Evolutionary conservation across 805 yeast genomes (phyloP), one percentile per base, ranked within the genome.

Genomic region (Kazachstania kunashirensis): DNA sequence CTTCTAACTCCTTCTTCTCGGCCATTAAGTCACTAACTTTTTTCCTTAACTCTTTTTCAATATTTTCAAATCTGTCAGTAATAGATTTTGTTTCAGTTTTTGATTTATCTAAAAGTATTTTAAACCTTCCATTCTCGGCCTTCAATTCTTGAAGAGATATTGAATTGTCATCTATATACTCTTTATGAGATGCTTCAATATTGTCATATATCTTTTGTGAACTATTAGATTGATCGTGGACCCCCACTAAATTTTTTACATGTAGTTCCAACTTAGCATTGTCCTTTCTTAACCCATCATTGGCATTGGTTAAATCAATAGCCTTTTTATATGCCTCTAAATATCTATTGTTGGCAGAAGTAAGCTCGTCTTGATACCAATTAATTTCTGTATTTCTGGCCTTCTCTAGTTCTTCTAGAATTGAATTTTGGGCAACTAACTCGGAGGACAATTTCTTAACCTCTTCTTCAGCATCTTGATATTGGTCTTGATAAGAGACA

Each of bases 281-380:
- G n/a, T n/a, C n/a, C n/a, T n/a, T n/a, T n/a, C n/a, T n/a, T n/a
- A n/a, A n/a, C n/a, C n/a, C n/a, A n/a, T n/a, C n/a, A n/a, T n/a
- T n/a, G n/a, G n/a, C n/a, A n/a, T n/a, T n/a, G n/a, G n/a, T n/a
- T n/a, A n/a, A n/a, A n/a, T n/a, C n/a, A n/a, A n/a, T n/a, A n/a
- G n/a, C n/a, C n/a, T n/a, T n/a, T n/a, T n/a, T n/a, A n/a, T n/a
- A n/a, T n/a, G n/a, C n/a, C n/a, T 26, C 29, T 3, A 14, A 6
- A 14, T 26, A 26, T 14, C 15, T 29, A 6, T 17, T 28, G 35
- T 68, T 63, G 23, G 81, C 57, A 14, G 68, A 61, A 38, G 77
- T 81, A 26, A 80, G 69, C 52, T 77, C 77, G 32, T 71, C 74
- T 62, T 80, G 70, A 57, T 67, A 66, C 36, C 76, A 71, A 34